Percentiles rank a stretch among this genome's conserved stretches.
phyloP scores from a whole-genome alignment of 2,329 filamentous ascomycete species.

The Didymella pinodella region DNA sequence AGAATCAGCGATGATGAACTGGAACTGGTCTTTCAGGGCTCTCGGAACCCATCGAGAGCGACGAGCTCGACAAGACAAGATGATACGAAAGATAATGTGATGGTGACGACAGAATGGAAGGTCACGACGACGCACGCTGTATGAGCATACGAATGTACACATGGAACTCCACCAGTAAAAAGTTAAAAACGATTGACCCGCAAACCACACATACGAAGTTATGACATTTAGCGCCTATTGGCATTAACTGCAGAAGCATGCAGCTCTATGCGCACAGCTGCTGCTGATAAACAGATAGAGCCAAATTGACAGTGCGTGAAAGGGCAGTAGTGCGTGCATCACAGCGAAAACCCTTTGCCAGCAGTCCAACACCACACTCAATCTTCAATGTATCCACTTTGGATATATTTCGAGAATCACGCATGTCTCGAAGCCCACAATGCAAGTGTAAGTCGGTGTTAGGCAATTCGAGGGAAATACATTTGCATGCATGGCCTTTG shows the following conservation, averaged over 20 bases:
- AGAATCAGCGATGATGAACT: slow-evolving; percentile 28
- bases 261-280: background rate
- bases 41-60: slow-evolving; percentile 14
- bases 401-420: background rate
- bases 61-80: slow-evolving; percentile 15
- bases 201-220: background rate
- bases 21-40: slow-evolving; percentile 28
- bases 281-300: background rate
- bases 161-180: background rate
- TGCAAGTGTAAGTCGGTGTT: background rate
- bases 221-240: background rate
- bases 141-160: slow-evolving; percentile 2
- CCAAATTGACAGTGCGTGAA: background rate
- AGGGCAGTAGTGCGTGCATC: background rate
- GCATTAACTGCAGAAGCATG: background rate
- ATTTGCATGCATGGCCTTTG: background rate
- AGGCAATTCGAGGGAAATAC: background rate
- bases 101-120: slow-evolving; percentile 25
- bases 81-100: slow-evolving; percentile 27
- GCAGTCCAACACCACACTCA: background rate
- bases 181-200: background rate
- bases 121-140: slow-evolving; percentile 24
- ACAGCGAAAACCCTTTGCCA: background rate
- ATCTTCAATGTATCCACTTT: background rate
- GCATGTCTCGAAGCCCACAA: background rate